phyloP scores from a whole-genome alignment of 2,329 filamentous ascomycete genomes.

The Stenocarpella maydis region DNA sequence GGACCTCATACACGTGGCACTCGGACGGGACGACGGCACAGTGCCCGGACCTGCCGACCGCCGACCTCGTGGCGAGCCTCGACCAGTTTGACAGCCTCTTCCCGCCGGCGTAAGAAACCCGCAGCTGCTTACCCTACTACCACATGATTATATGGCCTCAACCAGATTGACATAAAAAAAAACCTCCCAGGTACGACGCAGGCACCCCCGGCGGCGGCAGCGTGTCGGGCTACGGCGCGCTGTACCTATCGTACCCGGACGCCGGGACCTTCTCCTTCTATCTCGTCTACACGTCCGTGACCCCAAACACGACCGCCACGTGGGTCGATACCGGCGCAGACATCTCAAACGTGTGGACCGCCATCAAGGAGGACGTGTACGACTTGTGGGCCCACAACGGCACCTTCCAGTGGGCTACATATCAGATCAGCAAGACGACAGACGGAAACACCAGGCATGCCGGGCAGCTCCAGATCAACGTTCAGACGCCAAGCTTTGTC shows the following conservation, averaged over 20 bases:
- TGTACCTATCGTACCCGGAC: neutral
- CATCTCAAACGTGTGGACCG: constrained; percentile 22
- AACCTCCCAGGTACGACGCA: neutral
- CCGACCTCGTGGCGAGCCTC: constrained; percentile 21
- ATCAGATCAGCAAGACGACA: constrained; percentile 18
- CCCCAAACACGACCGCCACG: constrained; percentile 18
- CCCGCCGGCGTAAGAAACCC: neutral
- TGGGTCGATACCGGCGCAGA: constrained; percentile 26
- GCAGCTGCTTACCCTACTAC: neutral
- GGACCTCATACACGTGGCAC: constrained; percentile 16
- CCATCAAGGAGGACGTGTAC: constrained; percentile 15
- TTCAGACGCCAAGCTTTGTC: constrained; percentile 23
- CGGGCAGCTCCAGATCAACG: constrained; percentile 18
- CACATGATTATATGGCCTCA: neutral
- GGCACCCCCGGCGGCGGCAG: neutral
- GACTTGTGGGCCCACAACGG: neutral
- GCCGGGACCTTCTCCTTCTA: constrained; percentile 14
- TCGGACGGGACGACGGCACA: constrained; percentile 8
- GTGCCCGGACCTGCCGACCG: constrained; percentile 1
- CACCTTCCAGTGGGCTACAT: constrained; percentile 21
- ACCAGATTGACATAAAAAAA: neutral
- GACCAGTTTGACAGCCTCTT: constrained; percentile 20
- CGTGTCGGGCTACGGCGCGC: neutral
- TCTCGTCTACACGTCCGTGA: constrained; percentile 16
- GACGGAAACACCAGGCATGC: constrained; percentile 10